These are phyloP conservation scores for Cordyceps farinosa DNA, from an alignment of 2,329 filamentous ascomycete species.

Conservation along the genomic window DNA sequence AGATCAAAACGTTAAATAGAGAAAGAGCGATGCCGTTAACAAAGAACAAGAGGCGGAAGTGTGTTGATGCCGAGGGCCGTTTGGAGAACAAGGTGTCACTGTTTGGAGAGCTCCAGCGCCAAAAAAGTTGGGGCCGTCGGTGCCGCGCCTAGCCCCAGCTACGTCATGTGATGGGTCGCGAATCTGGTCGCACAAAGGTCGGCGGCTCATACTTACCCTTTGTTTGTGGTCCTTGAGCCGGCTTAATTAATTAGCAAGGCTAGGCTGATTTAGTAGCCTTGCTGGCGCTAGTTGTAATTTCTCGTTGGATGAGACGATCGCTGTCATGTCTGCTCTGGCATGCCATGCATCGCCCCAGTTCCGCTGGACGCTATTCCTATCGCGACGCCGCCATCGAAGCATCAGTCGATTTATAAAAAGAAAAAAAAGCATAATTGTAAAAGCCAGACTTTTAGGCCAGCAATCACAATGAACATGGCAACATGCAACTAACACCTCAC, in stretches of 20 bases:
- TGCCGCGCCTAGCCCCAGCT: conserved; percentile 17
- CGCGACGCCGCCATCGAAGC: background rate
- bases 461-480: background rate
- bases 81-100: conserved; percentile 9
- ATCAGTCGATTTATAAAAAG: too few species aligned
- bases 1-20: background rate
- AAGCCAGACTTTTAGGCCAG: too few species aligned
- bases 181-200: background rate
- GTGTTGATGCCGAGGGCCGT: background rate
- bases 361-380: conserved; percentile 1
- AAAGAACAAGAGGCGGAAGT: background rate
- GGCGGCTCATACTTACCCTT: background rate
- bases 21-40: background rate
- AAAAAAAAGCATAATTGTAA: too few species aligned
- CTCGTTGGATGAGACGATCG: background rate
- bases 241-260: background rate
- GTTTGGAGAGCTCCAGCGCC: conserved; percentile 16
- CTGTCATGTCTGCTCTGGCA: background rate
- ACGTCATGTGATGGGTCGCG: conserved; percentile 23
- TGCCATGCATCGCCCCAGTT: background rate
- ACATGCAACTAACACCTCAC: background rate
- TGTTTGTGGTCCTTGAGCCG: background rate
- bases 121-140: conserved; percentile 13
- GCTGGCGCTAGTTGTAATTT: background rate
- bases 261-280: background rate